Evolutionary conservation across 805 yeast species (phyloP).

Genomic region (Wickerhamiella siamensis): DNA sequence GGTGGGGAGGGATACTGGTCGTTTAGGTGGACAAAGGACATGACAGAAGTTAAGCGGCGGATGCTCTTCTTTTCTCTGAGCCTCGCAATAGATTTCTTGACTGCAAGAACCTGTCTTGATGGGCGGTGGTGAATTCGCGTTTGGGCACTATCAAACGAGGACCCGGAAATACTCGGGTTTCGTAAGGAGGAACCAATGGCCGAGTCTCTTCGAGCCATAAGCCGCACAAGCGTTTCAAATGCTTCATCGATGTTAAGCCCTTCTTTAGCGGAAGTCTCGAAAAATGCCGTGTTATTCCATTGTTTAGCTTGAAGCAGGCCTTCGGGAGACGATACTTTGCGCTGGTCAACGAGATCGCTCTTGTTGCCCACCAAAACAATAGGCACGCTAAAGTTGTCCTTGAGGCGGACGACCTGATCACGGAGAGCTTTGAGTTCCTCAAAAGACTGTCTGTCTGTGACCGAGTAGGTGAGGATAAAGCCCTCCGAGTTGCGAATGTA

Average conservation of each 20-base stretch:
- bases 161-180: constrained; percentile 8
- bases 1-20: not conserved
- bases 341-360: constrained; percentile 63
- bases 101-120: constrained; percentile 9
- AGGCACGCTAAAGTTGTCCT: constrained; percentile 64
- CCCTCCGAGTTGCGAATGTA: constrained; percentile 71
- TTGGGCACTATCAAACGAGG: constrained; percentile 10
- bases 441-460: constrained; percentile 62
- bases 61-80: constrained; percentile 11
- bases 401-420: constrained; percentile 73
- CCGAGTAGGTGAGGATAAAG: constrained; percentile 72
- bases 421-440: constrained; percentile 64
- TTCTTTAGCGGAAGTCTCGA: constrained; percentile 86
- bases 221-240: constrained; percentile 76
- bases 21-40: not conserved
- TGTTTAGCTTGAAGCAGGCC: constrained; percentile 71
- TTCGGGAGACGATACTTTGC: constrained; percentile 64
- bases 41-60: constrained; percentile 4
- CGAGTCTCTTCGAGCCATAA: constrained; percentile 63
- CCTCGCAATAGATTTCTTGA: constrained; percentile 13
- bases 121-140: constrained; percentile 5
- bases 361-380: constrained; percentile 87
- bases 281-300: constrained; percentile 85
- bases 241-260: constrained; percentile 84
- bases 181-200: constrained; percentile 12